A percentile compares a stretch with the other conserved stretches of the same genome.
These are phyloP conservation scores for Suhomyces ambrosiae DNA, from an alignment of 1,139 yeast genomes.

Conservation along the genomic window DNA sequence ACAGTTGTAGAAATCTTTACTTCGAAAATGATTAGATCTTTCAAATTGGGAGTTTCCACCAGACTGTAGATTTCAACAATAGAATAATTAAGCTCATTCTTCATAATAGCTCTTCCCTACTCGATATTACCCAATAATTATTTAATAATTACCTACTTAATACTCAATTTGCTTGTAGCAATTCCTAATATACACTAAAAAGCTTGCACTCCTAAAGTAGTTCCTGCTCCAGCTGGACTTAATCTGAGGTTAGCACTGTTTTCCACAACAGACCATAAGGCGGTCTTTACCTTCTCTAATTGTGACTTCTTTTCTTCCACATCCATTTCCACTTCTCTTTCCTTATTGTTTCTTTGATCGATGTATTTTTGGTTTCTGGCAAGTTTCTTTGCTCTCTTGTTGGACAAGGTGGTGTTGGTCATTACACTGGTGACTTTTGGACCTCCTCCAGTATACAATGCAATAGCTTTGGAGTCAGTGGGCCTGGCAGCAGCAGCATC, in stretches of 20 bases:
- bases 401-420: constrained; percentile 67
- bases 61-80: too few species aligned
- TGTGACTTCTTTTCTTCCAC: constrained; percentile 43
- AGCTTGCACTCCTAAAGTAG: constrained; percentile 78
- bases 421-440: constrained; percentile 41
- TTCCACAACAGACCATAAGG: constrained; percentile 70
- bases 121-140: neutral
- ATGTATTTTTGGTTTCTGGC: constrained; percentile 77
- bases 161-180: constrained; percentile 3
- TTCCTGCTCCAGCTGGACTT: constrained; percentile 64
- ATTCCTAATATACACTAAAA: constrained; percentile 29
- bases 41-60: too few species aligned
- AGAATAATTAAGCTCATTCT: too few species aligned
- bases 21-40: too few species aligned
- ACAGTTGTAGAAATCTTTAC: too few species aligned
- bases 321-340: constrained; percentile 51
- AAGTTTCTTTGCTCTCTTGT: constrained; percentile 79
- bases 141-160: neutral
- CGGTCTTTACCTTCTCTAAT: constrained; percentile 58
- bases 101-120: too few species aligned
- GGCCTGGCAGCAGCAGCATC: constrained; percentile 41
- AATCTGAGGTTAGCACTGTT: constrained; percentile 49
- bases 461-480: constrained; percentile 62
- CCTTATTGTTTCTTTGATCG: constrained; percentile 53
- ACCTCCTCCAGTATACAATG: constrained; percentile 54